A percentile compares a stretch with the other conserved stretches of the same genome.
phyloP scores from a whole-genome alignment of 331 rosid genomes.

The Stylosanthes scabra region DNA sequence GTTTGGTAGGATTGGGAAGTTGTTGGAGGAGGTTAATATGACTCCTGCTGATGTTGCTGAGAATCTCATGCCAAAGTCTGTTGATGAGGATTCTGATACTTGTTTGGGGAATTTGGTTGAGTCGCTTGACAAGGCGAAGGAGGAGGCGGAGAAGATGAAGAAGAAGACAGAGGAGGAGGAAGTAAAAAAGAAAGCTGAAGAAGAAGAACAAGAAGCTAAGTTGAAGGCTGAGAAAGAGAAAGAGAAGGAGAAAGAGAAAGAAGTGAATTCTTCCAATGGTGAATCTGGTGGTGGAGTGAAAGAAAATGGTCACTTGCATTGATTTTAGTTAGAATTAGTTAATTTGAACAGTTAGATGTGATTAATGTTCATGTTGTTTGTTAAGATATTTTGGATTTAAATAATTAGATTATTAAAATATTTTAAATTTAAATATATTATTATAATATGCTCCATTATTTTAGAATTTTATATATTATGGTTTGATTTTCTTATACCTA shows the following conservation, averaged over 20 bases:
- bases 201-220: constrained; percentile 19
- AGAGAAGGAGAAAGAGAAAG: background rate
- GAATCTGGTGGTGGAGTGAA: constrained; percentile 23
- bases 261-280: constrained; percentile 12
- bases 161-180: constrained; percentile 35
- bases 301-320: constrained; percentile 30
- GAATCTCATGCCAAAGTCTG: constrained; percentile 59
- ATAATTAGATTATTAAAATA: too few relatives aligned
- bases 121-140: constrained; percentile 50
- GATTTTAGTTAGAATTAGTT: constrained; percentile 30
- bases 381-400: too few relatives aligned
- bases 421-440: too few relatives aligned
- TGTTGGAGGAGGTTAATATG: constrained; percentile 52
- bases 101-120: constrained; percentile 52
- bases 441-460: too few relatives aligned
- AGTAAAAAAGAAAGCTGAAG: constrained; percentile 32
- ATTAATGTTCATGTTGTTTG: background rate
- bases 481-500: too few relatives aligned
- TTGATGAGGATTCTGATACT: background rate
- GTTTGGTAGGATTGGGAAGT: constrained; percentile 44
- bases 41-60: constrained; percentile 74
- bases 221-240: constrained; percentile 11
- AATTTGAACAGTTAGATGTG: background rate
- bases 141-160: constrained; percentile 28
- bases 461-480: too few relatives aligned